These are phyloP conservation scores for Paecilomyces dactylethromorphus DNA, from an alignment of 2,329 filamentous ascomycete genomes.

Conservation along the genomic window DNA sequence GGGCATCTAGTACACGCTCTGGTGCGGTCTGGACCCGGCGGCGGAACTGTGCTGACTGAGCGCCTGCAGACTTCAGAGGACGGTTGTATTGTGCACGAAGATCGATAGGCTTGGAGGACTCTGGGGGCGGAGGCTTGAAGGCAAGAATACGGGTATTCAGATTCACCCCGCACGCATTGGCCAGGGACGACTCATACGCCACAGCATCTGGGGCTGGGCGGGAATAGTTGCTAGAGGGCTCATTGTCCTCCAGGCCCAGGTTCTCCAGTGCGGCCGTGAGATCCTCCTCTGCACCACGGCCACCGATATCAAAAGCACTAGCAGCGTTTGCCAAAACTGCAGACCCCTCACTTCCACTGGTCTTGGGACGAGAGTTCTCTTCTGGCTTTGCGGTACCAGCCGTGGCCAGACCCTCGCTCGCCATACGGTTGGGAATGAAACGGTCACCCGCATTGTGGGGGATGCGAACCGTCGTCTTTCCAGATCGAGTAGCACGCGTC, in stretches of 20 bases:
- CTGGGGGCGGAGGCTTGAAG: slow-evolving; percentile 96
- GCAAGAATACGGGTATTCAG: slow-evolving; percentile 92
- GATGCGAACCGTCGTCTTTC: slow-evolving; percentile 69
- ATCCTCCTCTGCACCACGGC: slow-evolving; percentile 62
- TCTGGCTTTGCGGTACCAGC: slow-evolving; percentile 79
- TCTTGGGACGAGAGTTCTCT: slow-evolving; percentile 68
- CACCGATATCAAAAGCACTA: slow-evolving; percentile 57
- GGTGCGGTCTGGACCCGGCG: slow-evolving; percentile 90
- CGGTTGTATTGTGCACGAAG: slow-evolving; percentile 97
- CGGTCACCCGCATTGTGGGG: slow-evolving; percentile 71
- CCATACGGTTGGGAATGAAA: slow-evolving; percentile 89
- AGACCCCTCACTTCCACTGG: slow-evolving; percentile 63
- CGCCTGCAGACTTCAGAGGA: slow-evolving; percentile 71
- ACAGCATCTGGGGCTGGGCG: slow-evolving; percentile 80
- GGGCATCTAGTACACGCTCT: slow-evolving; percentile 92
- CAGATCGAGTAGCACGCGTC: slow-evolving; percentile 35
- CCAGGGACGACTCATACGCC: slow-evolving; percentile 87
- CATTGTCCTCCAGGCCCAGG: slow-evolving; percentile 70
- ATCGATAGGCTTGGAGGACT: slow-evolving; percentile 97
- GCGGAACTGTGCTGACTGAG: slow-evolving; percentile 75
- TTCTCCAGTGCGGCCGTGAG: slow-evolving; percentile 71
- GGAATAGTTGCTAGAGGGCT: slow-evolving; percentile 57
- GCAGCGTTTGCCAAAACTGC: slow-evolving; percentile 69
- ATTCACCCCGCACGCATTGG: slow-evolving; percentile 84
- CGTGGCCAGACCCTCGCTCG: slow-evolving; percentile 82